Evolutionary conservation across 257 asterid species (phyloP).

Genomic region (Gentiana straminea): DNA sequence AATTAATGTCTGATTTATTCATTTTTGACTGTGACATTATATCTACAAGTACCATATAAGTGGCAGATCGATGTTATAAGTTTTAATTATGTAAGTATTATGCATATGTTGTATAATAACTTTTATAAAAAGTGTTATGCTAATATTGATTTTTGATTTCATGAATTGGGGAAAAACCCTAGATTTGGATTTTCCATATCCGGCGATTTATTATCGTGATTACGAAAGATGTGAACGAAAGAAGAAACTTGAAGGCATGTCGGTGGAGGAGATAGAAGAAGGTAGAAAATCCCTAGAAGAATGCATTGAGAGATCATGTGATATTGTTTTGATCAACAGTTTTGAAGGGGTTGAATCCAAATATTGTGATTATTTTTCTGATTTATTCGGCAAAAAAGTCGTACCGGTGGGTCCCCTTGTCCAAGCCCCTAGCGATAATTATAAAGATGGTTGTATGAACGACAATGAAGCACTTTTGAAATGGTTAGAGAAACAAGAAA

Average conservation of each 20-base stretch:
- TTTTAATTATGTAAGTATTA: not conserved
- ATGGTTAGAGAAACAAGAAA: too few species aligned
- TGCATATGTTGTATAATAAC: not conserved
- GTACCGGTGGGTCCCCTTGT: not conserved
- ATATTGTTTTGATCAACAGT: not conserved
- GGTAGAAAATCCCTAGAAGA: not conserved
- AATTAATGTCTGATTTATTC: too few species aligned
- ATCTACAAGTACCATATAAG: too few species aligned
- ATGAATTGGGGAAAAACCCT: not conserved
- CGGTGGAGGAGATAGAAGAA: not conserved
- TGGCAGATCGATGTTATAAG: too few species aligned
- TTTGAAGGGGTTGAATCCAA: not conserved
- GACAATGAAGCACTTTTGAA: too few species aligned
- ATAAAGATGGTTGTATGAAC: not conserved
- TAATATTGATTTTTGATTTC: not conserved
- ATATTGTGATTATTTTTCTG: not conserved
- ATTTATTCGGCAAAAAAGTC: not conserved
- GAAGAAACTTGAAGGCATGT: not conserved
- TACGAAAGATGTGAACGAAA: not conserved
- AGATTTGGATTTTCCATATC: slow-evolving; percentile 13
- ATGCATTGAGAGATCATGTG: not conserved
- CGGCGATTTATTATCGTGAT: slow-evolving; percentile 1
- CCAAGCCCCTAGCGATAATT: not conserved
- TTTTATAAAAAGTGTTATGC: too few species aligned
- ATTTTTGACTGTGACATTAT: too few species aligned